Conservation (phyloP, 1,139 yeast genomes). For the Protomyces lactucae-debilis region DNA sequence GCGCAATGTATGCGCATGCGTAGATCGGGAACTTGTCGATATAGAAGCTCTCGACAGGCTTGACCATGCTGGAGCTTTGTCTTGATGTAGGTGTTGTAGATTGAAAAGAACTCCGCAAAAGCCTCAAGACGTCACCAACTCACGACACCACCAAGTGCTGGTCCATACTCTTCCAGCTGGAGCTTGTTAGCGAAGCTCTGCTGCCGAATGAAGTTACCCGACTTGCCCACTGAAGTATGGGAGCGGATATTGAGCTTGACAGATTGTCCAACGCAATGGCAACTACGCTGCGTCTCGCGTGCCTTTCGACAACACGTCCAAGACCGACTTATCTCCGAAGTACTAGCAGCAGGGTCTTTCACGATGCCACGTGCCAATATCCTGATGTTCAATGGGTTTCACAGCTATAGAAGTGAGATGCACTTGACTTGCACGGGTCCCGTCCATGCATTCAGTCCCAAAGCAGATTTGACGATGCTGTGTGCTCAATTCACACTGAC, state of each 20-base stretch:
- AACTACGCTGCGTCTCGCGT: background rate
- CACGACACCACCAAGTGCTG: too few species aligned
- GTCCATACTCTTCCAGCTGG: too few species aligned
- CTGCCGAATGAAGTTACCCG: background rate
- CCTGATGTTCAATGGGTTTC: constrained; percentile 23
- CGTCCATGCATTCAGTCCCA: constrained; percentile 3
- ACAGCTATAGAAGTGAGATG: constrained; percentile 11
- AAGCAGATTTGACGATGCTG: constrained; percentile 4
- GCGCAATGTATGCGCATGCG: constrained; percentile 22
- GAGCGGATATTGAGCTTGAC: constrained; percentile 6
- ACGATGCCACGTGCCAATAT: constrained; percentile 8
- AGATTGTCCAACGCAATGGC: constrained; percentile 9
- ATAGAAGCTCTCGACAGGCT: background rate
- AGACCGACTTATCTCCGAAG: background rate
- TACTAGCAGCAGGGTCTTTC: background rate
- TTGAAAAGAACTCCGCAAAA: too few species aligned
- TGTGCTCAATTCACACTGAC: constrained; percentile 17
- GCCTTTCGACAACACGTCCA: constrained; percentile 15
- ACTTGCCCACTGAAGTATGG: constrained; percentile 19
- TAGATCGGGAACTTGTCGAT: constrained; percentile 1
- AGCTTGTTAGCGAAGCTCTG: too few species aligned
- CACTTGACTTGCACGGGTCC: background rate
- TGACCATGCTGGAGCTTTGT: background rate
- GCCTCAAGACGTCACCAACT: too few species aligned
- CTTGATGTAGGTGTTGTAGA: too few species aligned